These are phyloP conservation scores for Ciborinia camelliae DNA, from an alignment of 2,329 filamentous ascomycete genomes.

Conservation along the genomic window DNA sequence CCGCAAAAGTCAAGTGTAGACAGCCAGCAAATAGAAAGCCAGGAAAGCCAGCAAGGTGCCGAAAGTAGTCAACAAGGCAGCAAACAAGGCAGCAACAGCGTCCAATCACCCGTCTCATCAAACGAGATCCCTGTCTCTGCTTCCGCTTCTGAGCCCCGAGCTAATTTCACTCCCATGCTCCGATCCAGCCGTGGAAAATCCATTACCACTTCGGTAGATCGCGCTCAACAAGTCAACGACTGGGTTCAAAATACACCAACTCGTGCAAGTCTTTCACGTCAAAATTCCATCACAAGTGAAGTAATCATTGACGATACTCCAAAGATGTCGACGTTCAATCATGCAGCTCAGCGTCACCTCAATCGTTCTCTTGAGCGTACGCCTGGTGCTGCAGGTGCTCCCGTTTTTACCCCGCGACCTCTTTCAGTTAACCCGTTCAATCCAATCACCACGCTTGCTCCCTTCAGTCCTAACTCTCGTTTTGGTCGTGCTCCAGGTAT, in stretches of 20 bases:
- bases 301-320: neutral
- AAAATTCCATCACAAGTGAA: neutral
- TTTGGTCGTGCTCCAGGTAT: slow-evolving; percentile 16
- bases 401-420: neutral
- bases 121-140: neutral
- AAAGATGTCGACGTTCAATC: slow-evolving; percentile 5
- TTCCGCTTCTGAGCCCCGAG: slow-evolving; percentile 24
- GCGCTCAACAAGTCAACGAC: slow-evolving; percentile 21
- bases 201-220: slow-evolving; percentile 22
- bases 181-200: slow-evolving; percentile 28
- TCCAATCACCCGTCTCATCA: neutral
- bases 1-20: neutral
- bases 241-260: slow-evolving; percentile 25
- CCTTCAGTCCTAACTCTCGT: slow-evolving; percentile 7
- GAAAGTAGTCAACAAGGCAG: neutral
- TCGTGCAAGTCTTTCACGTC: neutral
- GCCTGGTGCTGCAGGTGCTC: neutral
- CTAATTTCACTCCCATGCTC: slow-evolving; percentile 24
- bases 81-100: neutral
- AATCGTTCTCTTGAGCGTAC: neutral
- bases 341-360: neutral
- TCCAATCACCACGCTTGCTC: slow-evolving; percentile 12
- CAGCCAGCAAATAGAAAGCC: too few relatives aligned
- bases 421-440: slow-evolving; percentile 22
- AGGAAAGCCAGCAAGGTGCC: too few relatives aligned